These are phyloP conservation scores for Suillus variegatus DNA, from an alignment of 768 basidiomycete genomes.

Conservation along the genomic window DNA sequence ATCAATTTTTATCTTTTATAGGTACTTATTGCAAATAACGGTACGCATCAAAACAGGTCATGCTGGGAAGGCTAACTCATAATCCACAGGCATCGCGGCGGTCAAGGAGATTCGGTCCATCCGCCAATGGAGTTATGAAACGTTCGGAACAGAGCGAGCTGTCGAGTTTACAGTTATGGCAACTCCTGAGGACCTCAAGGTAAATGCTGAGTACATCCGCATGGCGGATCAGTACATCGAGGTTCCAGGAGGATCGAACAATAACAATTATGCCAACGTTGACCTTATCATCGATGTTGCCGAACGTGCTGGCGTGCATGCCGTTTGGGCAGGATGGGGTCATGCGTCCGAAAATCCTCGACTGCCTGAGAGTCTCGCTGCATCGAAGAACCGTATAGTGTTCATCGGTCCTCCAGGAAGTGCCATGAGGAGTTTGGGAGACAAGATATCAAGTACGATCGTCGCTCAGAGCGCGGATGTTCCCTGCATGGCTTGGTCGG, in stretches of 20 bases:
- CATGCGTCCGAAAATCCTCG: conserved; percentile 99
- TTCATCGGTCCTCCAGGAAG: conserved; percentile 99
- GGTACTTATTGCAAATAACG: conserved; percentile 99
- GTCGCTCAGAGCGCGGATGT: conserved; percentile 96
- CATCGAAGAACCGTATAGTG: conserved; percentile 93
- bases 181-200: conserved; percentile 96
- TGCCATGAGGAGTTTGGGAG: conserved; percentile 98
- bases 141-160: conserved; percentile 93
- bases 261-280: conserved; percentile 99
- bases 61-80: conserved; percentile 22
- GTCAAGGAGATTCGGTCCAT: conserved; percentile 99
- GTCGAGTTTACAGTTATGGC: conserved; percentile 99
- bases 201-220: conserved; percentile 99
- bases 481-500: conserved; percentile 99
- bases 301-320: conserved; percentile 95
- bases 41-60: conserved; percentile 38
- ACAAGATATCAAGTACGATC: conserved; percentile 99
- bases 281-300: conserved; percentile 98
- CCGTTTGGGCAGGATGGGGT: conserved; percentile 99
- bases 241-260: conserved; percentile 97
- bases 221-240: conserved; percentile 99
- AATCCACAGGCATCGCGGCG: conserved; percentile 84
- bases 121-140: conserved; percentile 99
- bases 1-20: conserved; percentile 31
- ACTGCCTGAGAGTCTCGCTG: conserved; percentile 88